Base-by-base conservation (phyloP, 2,329 filamentous ascomycete species). In the Ophiostoma novo-ulmi region DNA sequence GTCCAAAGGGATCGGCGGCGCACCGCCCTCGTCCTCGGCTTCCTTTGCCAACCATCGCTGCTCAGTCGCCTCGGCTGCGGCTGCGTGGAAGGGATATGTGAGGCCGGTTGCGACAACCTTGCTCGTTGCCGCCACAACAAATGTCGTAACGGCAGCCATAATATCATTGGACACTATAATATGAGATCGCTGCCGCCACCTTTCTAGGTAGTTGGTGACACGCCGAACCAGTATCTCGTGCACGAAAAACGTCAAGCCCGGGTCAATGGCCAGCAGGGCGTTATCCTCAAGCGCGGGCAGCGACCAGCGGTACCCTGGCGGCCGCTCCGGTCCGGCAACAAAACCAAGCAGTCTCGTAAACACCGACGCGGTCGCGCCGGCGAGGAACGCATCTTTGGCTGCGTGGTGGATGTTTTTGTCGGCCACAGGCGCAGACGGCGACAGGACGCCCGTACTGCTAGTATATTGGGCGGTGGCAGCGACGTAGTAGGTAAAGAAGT, bases 71-170 rank as follows among this genome's bases (percentile, higher is more conserved):
- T 65, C 76, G 26, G 80, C 78, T 1, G 79, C 75, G 13, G 92
- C 92, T 39, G 93, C 88, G 71, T 91, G 91, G 78, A 97, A 90
- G 0, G 94, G 94, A 77, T 97, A 97, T 0, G 91, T 97, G 71
- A 93, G 81, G 0, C 87, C 85, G 8, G 89, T 92, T 0, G 93
- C 93, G 35, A 90, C 81, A 0, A 89, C 89, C 80, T 97, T 97
- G 79, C 91, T 93, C 36, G 90, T 77, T 0, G 93, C 93, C 0
- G 93, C 93, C 44, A 86, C 77, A 13, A 86, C 73, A 73, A 86
- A 86, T 0, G 79, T 81, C 39, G 76, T 71, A 1, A 70, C 63
- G 0, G 77, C 71, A 0, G 76, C 78, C 36, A 76, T 75, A 10
- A 78, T 10, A 1, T n/a, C 35, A 68, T 20, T 31, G 41, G 61